Percentiles rank a stretch among this genome's conserved stretches.
Conservation (phyloP, 192 early-diverging fungal species). For the Backusella australiensis region DNA sequence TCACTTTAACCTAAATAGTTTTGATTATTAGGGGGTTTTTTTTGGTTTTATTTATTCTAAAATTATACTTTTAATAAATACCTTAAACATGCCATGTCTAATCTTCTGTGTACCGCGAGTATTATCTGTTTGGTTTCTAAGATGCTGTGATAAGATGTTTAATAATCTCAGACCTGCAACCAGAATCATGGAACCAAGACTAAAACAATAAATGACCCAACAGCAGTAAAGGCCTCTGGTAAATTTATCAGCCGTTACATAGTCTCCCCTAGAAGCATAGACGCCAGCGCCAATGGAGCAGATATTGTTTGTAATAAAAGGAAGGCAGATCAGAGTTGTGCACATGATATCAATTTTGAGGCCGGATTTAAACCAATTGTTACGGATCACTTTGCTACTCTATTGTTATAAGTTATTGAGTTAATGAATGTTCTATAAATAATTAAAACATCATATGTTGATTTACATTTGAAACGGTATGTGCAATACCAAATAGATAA, state of each 20-base stretch:
- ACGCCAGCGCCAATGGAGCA: constrained; percentile 19
- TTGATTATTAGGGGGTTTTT: background rate
- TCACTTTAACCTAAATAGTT: constrained; percentile 17
- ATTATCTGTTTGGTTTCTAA: background rate
- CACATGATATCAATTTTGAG: constrained; percentile 10
- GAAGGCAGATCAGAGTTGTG: constrained; percentile 4
- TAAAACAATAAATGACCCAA: constrained; percentile 30
- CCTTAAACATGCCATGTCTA: constrained; percentile 23
- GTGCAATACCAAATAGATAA: constrained; percentile 33
- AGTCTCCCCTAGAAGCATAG: constrained; percentile 20
- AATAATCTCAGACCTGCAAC: constrained; percentile 21
- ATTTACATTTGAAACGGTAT: constrained; percentile 31
- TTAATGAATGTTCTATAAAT: background rate
- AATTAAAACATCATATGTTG: background rate
- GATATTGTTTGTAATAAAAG: constrained; percentile 36
- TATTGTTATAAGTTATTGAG: background rate
- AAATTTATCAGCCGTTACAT: constrained; percentile 8
- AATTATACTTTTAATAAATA: constrained; percentile 2
- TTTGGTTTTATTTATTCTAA: background rate
- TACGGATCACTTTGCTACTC: constrained; percentile 19
- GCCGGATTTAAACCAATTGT: constrained; percentile 17
- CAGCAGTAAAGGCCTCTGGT: constrained; percentile 21
- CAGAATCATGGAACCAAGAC: background rate
- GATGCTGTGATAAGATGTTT: constrained; percentile 5
- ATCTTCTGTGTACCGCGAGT: background rate